A percentile compares a stretch with the other conserved stretches of the same genome.
These are phyloP conservation scores for Fusarium napiforme DNA, from an alignment of 2,329 filamentous ascomycete species.

Conservation along the genomic window DNA sequence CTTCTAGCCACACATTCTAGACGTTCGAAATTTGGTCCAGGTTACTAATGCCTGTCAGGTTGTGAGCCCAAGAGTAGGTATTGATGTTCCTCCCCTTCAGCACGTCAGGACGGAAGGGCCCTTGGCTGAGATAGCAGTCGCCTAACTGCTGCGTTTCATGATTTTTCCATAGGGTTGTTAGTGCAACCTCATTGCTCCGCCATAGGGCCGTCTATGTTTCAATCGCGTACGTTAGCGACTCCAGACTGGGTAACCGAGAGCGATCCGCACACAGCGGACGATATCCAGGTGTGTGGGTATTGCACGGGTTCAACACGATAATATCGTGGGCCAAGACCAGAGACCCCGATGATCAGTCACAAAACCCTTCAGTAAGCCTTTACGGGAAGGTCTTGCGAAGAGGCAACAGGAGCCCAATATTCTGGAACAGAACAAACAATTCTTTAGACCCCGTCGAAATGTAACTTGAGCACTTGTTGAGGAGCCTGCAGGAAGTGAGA, in stretches of 20 bases:
- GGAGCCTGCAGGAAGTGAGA: constrained; percentile 9
- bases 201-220: constrained; percentile 13
- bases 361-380: constrained; percentile 11
- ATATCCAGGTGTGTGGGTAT: not conserved
- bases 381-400: constrained; percentile 21
- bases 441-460: not conserved
- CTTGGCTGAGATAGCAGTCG: not conserved
- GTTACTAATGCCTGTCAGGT: not conserved
- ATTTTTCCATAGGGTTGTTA: not conserved
- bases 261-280: constrained; percentile 8
- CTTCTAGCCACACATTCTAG: constrained; percentile 1
- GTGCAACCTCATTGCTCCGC: not conserved
- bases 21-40: not conserved
- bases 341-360: constrained; percentile 11
- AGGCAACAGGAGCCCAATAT: constrained; percentile 15
- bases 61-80: not conserved
- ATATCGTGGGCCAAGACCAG: not conserved
- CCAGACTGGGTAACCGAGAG: constrained; percentile 2
- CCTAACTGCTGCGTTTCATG: constrained; percentile 26
- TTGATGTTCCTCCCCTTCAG: not conserved
- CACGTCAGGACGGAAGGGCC: not conserved
- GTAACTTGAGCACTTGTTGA: constrained; percentile 3
- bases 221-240: constrained; percentile 13
- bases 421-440: constrained; percentile 20
- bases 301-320: not conserved